Percentiles rank a stretch among this genome's conserved stretches.
phyloP scores from a whole-genome alignment of 768 basidiomycete species.

The Tricholoma terreum region DNA sequence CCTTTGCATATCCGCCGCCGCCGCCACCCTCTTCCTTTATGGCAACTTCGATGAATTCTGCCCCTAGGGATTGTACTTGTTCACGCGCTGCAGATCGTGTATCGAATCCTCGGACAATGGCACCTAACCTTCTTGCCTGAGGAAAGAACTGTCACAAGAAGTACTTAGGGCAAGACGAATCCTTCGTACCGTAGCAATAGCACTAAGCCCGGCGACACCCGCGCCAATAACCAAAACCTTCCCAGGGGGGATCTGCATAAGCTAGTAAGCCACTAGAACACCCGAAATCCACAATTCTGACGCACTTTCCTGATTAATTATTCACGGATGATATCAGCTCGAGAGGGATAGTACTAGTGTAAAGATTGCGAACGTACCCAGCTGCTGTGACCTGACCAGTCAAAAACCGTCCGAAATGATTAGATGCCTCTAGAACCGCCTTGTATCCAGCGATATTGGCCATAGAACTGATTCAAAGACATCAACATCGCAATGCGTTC shows the following conservation, averaged over 20 bases:
- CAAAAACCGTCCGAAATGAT: conserved; percentile 84
- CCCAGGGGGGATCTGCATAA: conserved; percentile 70
- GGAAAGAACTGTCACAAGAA: not conserved
- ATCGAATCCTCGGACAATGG: conserved; percentile 87
- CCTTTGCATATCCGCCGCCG: conserved; percentile 83
- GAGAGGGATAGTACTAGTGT: no score
- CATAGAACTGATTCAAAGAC: conserved; percentile 64
- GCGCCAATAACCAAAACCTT: conserved; percentile 88
- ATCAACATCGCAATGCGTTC: conserved; percentile 2
- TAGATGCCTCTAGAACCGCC: conserved; percentile 86
- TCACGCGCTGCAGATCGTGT: conserved; percentile 82
- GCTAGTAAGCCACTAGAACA: conserved; percentile 1
- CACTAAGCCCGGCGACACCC: conserved; percentile 86
- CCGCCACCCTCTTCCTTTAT: conserved; percentile 81
- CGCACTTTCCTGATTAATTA: conserved; percentile 29
- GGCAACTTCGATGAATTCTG: conserved; percentile 83
- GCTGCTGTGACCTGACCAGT: conserved; percentile 92
- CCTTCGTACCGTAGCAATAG: conserved; percentile 69
- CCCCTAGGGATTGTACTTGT: conserved; percentile 87
- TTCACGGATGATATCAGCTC: not conserved
- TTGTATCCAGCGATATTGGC: conserved; percentile 95
- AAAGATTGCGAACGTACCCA: conserved; percentile 49
- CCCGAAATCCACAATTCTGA: not conserved
- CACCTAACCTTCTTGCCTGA: conserved; percentile 78
- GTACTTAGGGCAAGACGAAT: not conserved